Conservation (phyloP, 139 green algal genomes). For the Coelastrella sp. region DNA sequence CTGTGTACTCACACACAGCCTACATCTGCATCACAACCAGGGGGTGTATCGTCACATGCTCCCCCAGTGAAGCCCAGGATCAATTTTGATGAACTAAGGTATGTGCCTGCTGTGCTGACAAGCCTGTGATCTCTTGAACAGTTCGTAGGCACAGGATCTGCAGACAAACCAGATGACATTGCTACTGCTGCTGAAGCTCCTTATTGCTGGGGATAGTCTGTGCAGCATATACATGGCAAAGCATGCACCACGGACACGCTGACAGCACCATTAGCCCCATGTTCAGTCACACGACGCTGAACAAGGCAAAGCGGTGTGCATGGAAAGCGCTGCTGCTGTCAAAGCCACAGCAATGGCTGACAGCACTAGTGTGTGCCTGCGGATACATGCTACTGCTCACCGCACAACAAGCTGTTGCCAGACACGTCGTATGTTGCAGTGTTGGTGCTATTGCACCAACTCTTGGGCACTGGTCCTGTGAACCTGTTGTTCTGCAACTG, state of each 20-base stretch:
- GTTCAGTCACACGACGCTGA: no score
- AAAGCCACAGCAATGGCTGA: no score
- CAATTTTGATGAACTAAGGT: constrained; percentile 17
- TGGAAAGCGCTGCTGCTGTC: no score
- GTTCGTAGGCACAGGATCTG: constrained; percentile 11
- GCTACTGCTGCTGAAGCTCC: no score
- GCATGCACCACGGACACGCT: no score
- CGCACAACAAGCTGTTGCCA: constrained; percentile 47
- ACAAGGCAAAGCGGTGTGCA: no score
- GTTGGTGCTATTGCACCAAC: constrained; percentile 24
- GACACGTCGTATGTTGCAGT: constrained; percentile 29
- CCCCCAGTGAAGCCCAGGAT: neutral
- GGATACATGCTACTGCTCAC: constrained; percentile 3
- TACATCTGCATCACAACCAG: constrained; percentile 34
- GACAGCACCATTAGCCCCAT: no score
- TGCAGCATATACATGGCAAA: no score
- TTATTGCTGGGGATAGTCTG: no score
- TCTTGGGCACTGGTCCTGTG: constrained; percentile 14
- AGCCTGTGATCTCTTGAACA: neutral
- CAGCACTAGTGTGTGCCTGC: neutral
- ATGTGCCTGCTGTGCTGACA: constrained; percentile 32
- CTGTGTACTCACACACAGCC: constrained; percentile 28
- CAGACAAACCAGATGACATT: neutral
- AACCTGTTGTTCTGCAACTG: constrained; percentile 41
- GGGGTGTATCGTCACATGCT: constrained; percentile 36